phyloP scores from a whole-genome alignment of 2,329 filamentous ascomycete genomes.

The Mariannaea sp. region DNA sequence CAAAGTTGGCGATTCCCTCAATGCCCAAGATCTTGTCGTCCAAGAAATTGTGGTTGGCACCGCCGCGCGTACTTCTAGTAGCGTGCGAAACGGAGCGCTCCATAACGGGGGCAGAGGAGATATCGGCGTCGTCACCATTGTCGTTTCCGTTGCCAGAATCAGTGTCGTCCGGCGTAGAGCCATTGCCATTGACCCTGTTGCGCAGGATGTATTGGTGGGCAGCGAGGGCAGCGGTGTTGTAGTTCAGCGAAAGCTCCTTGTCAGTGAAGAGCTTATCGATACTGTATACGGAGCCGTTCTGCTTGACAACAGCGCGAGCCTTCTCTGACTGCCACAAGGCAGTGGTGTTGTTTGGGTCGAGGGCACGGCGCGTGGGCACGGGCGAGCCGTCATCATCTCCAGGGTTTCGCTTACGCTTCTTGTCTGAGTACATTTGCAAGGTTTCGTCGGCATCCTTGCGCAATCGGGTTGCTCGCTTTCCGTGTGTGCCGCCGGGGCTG shows the following conservation, averaged over 20 bases:
- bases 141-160: conserved; percentile 58
- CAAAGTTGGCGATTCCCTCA: conserved; percentile 64
- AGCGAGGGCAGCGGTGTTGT: conserved; percentile 65
- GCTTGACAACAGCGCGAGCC: conserved; percentile 56
- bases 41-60: conserved; percentile 57
- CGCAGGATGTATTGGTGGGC: conserved; percentile 66
- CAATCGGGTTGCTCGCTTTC: conserved; percentile 66
- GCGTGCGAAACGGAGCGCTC: conserved; percentile 68
- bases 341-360: conserved; percentile 63
- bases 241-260: conserved; percentile 69
- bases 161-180: conserved; percentile 57
- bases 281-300: conserved; percentile 65
- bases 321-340: conserved; percentile 67
- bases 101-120: conserved; percentile 60
- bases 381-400: conserved; percentile 68
- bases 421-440: conserved; percentile 58
- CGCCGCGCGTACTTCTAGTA: conserved; percentile 65
- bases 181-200: conserved; percentile 57
- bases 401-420: conserved; percentile 66
- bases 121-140: conserved; percentile 54
- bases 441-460: conserved; percentile 64
- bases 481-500: conserved; percentile 66
- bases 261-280: conserved; percentile 74
- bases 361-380: conserved; percentile 58
- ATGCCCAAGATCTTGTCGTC: conserved; percentile 64